phyloP scores from a whole-genome alignment of 106 monocot species.

The Iris macrosiphon region DNA sequence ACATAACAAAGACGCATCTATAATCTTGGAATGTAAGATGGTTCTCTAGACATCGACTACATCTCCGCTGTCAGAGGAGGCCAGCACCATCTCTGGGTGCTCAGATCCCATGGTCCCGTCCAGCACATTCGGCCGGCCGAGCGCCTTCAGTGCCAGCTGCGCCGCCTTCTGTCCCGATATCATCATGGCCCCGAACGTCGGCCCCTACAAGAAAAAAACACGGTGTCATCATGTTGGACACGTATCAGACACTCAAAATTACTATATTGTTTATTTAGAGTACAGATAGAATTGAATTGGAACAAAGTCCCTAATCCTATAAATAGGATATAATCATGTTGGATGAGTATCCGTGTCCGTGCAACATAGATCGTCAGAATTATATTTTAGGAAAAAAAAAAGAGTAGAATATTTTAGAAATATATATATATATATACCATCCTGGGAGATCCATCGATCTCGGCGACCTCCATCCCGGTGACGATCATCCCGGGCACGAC shows the following conservation, averaged over 20 bases:
- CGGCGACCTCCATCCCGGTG: slow-evolving; percentile 98
- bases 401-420: neutral
- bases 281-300: too few relatives aligned
- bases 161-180: slow-evolving; percentile 94
- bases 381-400: too few relatives aligned
- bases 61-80: slow-evolving; percentile 43
- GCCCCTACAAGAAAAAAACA: slow-evolving; percentile 62
- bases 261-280: too few relatives aligned
- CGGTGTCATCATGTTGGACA: neutral
- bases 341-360: too few relatives aligned
- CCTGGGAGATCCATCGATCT: slow-evolving; percentile 86
- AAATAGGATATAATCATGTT: too few relatives aligned
- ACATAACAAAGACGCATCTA: too few relatives aligned
- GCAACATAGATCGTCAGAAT: too few relatives aligned
- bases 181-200: slow-evolving; percentile 97
- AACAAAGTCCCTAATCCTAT: too few relatives aligned
- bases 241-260: too few relatives aligned
- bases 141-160: slow-evolving; percentile 73
- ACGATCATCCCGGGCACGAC: slow-evolving; percentile 95
- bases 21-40: too few relatives aligned
- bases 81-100: slow-evolving; percentile 61
- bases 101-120: slow-evolving; percentile 29
- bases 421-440: slow-evolving; percentile 33
- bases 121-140: slow-evolving; percentile 65
- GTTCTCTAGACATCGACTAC: slow-evolving; percentile 56